Percentiles rank a stretch among this genome's conserved stretches.
Evolutionary conservation across 768 basidiomycete genomes (phyloP).

Genomic region (Phallus indusiatus): DNA sequence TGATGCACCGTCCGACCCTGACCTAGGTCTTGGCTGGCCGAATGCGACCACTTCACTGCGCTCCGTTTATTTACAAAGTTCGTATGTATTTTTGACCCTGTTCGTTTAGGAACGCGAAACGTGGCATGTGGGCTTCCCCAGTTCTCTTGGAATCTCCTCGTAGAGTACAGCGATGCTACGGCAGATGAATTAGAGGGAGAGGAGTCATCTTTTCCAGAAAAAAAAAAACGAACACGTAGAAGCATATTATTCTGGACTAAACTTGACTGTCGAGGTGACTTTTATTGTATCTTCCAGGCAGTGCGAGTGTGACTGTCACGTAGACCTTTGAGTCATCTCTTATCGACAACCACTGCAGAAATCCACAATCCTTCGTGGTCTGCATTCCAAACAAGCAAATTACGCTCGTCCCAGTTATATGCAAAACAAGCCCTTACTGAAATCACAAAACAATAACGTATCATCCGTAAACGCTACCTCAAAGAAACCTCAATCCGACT

Average conservation of each 20-base stretch:
- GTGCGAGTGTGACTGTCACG: too few species aligned
- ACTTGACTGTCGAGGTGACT: too few species aligned
- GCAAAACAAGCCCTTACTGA: conserved; percentile 9
- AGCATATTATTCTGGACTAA: too few species aligned
- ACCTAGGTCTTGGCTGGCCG: too few species aligned
- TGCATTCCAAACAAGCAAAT: background rate
- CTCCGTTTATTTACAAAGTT: too few species aligned
- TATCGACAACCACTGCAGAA: background rate
- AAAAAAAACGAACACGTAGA: too few species aligned
- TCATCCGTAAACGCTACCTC: background rate
- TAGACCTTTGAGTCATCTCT: too few species aligned
- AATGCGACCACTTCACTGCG: too few species aligned
- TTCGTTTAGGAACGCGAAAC: conserved; percentile 40
- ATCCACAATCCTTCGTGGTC: background rate
- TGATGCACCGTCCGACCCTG: too few species aligned
- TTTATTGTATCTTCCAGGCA: too few species aligned
- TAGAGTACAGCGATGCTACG: conserved; percentile 38
- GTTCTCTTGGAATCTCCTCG: conserved; percentile 52
- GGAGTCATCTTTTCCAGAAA: too few species aligned
- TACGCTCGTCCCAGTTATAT: background rate
- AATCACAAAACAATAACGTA: conserved; percentile 3
- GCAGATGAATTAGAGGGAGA: too few species aligned
- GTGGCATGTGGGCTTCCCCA: conserved; percentile 69
- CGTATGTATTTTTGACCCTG: background rate
- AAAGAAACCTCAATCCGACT: conserved; percentile 1